A percentile compares a stretch with the other conserved stretches of the same genome.
These are phyloP conservation scores for Penicillium frequentans DNA, from an alignment of 2,329 filamentous ascomycete species.

Conservation along the genomic window DNA sequence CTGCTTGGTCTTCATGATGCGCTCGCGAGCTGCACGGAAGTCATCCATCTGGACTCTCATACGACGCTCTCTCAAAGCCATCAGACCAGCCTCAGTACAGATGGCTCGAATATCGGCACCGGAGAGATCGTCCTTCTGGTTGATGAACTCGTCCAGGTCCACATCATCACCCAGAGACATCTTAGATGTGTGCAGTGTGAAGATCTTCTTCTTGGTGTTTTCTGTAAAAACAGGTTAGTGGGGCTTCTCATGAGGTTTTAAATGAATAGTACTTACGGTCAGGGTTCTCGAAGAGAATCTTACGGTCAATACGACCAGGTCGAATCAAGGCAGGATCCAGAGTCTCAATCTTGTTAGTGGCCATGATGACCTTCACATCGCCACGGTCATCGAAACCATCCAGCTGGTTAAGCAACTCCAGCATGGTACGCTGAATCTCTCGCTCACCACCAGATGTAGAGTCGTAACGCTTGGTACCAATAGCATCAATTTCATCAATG, in stretches of 20 bases:
- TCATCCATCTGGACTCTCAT: slow-evolving; percentile 99
- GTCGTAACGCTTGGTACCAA: slow-evolving; percentile 98
- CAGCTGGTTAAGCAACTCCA: slow-evolving; percentile 96
- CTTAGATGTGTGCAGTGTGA: slow-evolving; percentile 95
- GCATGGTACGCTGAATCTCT: slow-evolving; percentile 97
- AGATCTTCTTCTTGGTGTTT: slow-evolving; percentile 97
- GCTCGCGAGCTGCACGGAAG: slow-evolving; percentile 87
- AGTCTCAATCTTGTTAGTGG: slow-evolving; percentile 99
- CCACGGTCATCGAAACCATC: slow-evolving; percentile 98
- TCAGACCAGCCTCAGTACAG: slow-evolving; percentile 91
- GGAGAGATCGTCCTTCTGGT: slow-evolving; percentile 94
- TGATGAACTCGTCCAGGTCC: slow-evolving; percentile 98
- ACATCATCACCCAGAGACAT: slow-evolving; percentile 96
- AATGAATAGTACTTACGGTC: slow-evolving; percentile 54
- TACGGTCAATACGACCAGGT: slow-evolving; percentile 95
- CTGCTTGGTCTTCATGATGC: slow-evolving; percentile 96
- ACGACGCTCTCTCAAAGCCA: slow-evolving; percentile 89
- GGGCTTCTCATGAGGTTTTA: background rate
- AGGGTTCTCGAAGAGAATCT: slow-evolving; percentile 79
- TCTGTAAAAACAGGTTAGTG: slow-evolving; percentile 46
- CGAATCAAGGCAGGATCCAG: slow-evolving; percentile 94
- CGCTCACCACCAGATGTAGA: slow-evolving; percentile 95
- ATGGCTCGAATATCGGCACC: slow-evolving; percentile 99
- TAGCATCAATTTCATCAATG: slow-evolving; percentile 98
- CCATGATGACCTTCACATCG: slow-evolving; percentile 99